Base-by-base conservation (phyloP, 116 monocot species). In the Zostera marina region DNA sequence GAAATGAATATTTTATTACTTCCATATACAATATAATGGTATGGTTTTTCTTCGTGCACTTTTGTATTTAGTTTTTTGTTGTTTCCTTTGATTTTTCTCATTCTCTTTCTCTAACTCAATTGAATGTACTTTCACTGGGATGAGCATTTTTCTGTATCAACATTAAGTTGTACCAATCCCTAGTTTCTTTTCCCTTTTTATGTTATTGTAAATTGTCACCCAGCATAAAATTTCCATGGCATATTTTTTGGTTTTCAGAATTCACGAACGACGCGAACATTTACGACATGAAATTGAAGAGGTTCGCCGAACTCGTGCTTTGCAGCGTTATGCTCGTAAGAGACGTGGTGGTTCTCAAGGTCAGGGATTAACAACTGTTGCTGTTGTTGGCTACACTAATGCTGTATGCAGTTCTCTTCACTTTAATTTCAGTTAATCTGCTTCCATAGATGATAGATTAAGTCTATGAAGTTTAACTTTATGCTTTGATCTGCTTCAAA, bases 321-420 rank as follows among this genome's bases (percentile, higher is more conserved):
- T 96, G 62, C 96, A 96, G 57, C 88, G 96, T 45, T 69, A 64
- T 67, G 61, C 80, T 72, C 84, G 96, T 12, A 96, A 56, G 64
- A 82, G 89, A 59, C 85, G 63, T 76, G 85, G 82, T 45, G 72
- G 73, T 56, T 72, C 78, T 44, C 45, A 69, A 61, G 88, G 88
- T 62, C 74, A 76, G 53, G 74, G 78, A 54, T 70, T 96, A 53
- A 55, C 80, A 49, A 96, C 96, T 69, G 80, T 96, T 72, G 96
- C 89, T 61, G 71, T 96, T 66, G 96, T 96, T 57, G 96, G 96
- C 22, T 96, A 96, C 66, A 96, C 89, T 56, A 89, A 96, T 85
- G 96, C 96, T 53, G 96, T 96, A 89, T 53, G 88, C 32, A 6
- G 26, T 56, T 56, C 56, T 40, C 8, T 8, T 56, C 26, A 39